These are phyloP conservation scores for Lenzites betulinus DNA, from an alignment of 768 basidiomycete species.

Conservation along the genomic window DNA sequence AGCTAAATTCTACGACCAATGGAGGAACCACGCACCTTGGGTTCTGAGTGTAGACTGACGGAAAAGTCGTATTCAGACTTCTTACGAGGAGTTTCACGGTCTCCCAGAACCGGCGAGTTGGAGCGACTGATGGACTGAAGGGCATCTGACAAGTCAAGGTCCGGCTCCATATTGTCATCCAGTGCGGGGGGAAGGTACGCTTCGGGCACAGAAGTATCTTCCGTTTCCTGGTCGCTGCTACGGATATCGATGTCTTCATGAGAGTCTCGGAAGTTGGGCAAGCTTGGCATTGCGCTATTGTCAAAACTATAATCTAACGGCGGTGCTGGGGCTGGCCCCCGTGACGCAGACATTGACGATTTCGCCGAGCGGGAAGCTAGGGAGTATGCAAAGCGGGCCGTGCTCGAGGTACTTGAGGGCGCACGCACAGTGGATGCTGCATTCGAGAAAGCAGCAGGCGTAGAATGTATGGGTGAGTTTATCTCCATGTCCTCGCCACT, in stretches of 20 bases:
- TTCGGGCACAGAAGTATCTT: slow-evolving; percentile 28
- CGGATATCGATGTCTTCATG: slow-evolving; percentile 25
- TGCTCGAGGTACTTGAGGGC: slow-evolving; percentile 52
- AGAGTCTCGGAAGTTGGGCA: slow-evolving; percentile 21
- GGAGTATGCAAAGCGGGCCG: slow-evolving; percentile 53
- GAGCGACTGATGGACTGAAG: slow-evolving; percentile 32
- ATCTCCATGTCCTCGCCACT: slow-evolving; percentile 51
- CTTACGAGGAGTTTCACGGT: slow-evolving; percentile 26
- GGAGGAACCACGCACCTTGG: slow-evolving; percentile 27
- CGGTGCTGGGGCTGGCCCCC: slow-evolving; percentile 4
- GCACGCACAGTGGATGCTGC: slow-evolving; percentile 53
- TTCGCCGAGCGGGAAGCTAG: slow-evolving; percentile 47
- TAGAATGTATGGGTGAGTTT: slow-evolving; percentile 59
- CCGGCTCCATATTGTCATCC: slow-evolving; percentile 22
- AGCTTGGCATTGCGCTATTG: slow-evolving; percentile 34
- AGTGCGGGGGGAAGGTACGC: slow-evolving; percentile 24
- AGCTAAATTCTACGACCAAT: neutral
- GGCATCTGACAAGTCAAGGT: slow-evolving; percentile 31
- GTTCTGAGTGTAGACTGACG: slow-evolving; percentile 35
- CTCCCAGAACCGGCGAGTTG: slow-evolving; percentile 22
- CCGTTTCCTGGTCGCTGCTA: slow-evolving; percentile 30
- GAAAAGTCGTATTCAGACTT: slow-evolving; percentile 35
- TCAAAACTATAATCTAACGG: slow-evolving; percentile 33
- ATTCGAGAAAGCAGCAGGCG: slow-evolving; percentile 49
- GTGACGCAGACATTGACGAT: slow-evolving; percentile 36